Base-by-base conservation (phyloP, 164 flowering plant species). In the Akebia trifoliata region DNA sequence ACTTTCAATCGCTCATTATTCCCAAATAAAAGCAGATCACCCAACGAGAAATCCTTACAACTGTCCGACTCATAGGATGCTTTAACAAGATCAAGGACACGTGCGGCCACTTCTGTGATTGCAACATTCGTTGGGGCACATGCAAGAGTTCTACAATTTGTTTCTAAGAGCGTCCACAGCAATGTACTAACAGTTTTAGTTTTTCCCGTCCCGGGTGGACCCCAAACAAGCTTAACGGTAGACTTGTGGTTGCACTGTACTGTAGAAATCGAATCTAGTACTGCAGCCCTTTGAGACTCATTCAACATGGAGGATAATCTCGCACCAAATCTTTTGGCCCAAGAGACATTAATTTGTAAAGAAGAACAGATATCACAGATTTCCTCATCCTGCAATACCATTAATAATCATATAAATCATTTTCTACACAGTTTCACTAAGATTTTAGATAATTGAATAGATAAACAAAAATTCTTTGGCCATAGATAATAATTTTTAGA, bases 121-220 rank as follows among this genome's bases (percentile, higher is more conserved):
- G 93, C 87, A 54, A 76, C 72, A 68, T 87, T 87, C n/a, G 89
- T 83, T 26, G 97, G 95, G 0, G 93, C 82, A 69, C 93, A 87
- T 25, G 69, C 50, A 36, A 87, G 69, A 15, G 81, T 78, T 52
- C 84, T 73, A 21, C 36, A 56, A 0, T 71, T 78, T 75, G 61
- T 71, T 36, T 24, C 44, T 12, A 76, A 54, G 14, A 83, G 78
- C 0, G 12, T 25, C 54, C 63, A 59, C 1, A 86, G 74, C 70
- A 89, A 45, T 18, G 60, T 32, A 42, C 80, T 59, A 2, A 79
- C 44, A 1, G 94, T 82, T 61, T 76, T 81, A 0, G 96, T 88
- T 38, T 88, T 88, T 8, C 96, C 96, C 0, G 96, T 85, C 6
- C 93, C 96, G 0, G 93, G 91, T 0, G 94, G 94, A 2, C 96